A percentile compares a stretch with the other conserved stretches of the same genome.
Conservation (phyloP, 352 stramenopile species). For the Thraustochytrium sp. region DNA sequence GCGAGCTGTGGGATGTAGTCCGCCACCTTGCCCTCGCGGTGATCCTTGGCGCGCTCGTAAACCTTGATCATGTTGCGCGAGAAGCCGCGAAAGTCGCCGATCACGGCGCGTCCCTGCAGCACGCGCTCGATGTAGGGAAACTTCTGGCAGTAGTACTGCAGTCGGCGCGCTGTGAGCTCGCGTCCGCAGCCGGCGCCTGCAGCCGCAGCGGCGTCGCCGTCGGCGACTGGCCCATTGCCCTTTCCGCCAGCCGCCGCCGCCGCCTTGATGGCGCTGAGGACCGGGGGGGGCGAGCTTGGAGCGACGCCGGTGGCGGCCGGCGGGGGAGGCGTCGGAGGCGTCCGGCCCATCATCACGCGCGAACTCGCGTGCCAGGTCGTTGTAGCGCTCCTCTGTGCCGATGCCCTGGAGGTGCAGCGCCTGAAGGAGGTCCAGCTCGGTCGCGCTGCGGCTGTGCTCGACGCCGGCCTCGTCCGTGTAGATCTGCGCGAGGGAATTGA, state of each 20-base stretch:
- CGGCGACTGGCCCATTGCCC: not conserved
- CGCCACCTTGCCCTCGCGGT: slow-evolving; percentile 45
- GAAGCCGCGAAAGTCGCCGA: slow-evolving; percentile 25
- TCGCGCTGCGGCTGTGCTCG: not conserved
- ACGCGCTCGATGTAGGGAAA: slow-evolving; percentile 14
- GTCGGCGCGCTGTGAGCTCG: not conserved
- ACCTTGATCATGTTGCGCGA: slow-evolving; percentile 24
- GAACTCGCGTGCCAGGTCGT: slow-evolving; percentile 1
- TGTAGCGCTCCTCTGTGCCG: slow-evolving; percentile 4
- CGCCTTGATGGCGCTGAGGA: too few species aligned
- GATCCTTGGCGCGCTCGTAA: slow-evolving; percentile 1
- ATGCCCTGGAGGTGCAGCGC: slow-evolving; percentile 5
- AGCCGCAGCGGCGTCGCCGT: not conserved
- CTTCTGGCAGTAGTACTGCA: slow-evolving; percentile 2
- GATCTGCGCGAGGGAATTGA: not conserved
- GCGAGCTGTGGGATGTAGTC: slow-evolving; percentile 54
- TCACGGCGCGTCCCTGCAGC: slow-evolving; percentile 12
- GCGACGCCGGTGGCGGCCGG: too few species aligned
- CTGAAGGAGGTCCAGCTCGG: slow-evolving; percentile 4
- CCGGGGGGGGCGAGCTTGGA: too few species aligned
- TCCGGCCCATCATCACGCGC: too few species aligned
- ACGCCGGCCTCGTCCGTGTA: not conserved
- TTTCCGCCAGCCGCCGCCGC: too few species aligned
- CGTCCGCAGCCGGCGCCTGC: not conserved
- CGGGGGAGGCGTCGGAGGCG: too few species aligned